A percentile compares a stretch with the other conserved stretches of the same genome.
These are phyloP conservation scores for Mycena pura DNA, from an alignment of 768 basidiomycete genomes.

Conservation along the genomic window DNA sequence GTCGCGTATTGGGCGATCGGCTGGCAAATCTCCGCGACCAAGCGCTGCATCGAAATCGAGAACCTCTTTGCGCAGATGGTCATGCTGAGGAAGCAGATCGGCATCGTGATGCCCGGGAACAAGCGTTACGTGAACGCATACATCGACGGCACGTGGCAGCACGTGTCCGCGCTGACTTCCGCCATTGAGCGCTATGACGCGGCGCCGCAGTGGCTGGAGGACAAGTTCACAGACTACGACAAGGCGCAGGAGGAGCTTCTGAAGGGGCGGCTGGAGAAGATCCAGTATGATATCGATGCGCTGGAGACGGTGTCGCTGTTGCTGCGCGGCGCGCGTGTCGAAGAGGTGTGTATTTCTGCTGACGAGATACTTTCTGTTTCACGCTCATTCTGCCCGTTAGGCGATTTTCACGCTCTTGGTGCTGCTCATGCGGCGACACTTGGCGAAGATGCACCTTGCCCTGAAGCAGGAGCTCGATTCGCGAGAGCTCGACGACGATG, in stretches of 20 bases:
- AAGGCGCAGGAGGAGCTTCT: not conserved
- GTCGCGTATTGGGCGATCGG: conserved; percentile 14
- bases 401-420: conserved; percentile 1
- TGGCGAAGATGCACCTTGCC: conserved; percentile 14
- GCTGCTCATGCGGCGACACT: conserved; percentile 12
- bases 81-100: not conserved
- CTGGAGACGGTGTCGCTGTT: not conserved
- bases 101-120: conserved; percentile 19
- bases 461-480: conserved; percentile 5
- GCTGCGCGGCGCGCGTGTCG: not conserved
- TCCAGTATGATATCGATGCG: not conserved
- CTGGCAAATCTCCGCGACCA: conserved; percentile 13
- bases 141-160: conserved; percentile 5
- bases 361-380: not conserved
- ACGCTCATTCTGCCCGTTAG: not conserved
- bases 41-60: conserved; percentile 16
- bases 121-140: conserved; percentile 21
- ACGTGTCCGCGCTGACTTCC: not conserved
- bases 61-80: conserved; percentile 9
- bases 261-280: not conserved
- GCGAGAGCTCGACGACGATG: conserved; percentile 1
- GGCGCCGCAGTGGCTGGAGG: not conserved
- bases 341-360: not conserved
- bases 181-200: not conserved
- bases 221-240: not conserved